Evolutionary conservation across 306 rosid species (phyloP).

Genomic region (Castanea mollissima): DNA sequence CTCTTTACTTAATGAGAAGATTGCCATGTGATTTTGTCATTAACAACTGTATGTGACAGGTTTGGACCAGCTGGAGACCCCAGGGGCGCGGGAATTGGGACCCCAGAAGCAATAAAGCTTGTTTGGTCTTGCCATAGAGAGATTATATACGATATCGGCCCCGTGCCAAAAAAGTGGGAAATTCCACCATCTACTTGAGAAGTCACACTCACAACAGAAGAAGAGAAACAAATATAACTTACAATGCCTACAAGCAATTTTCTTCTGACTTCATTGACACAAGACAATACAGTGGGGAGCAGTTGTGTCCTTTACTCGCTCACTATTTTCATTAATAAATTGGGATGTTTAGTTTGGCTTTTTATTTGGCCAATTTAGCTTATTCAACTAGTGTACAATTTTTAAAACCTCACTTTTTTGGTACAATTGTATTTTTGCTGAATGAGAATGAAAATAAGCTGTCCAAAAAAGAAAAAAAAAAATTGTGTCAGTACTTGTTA

Average conservation of each 20-base stretch:
- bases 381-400: too few species aligned
- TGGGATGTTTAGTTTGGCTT: too few species aligned
- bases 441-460: too few species aligned
- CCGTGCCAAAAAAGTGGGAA: constrained; percentile 59
- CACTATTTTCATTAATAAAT: neutral
- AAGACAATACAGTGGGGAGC: neutral
- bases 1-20: neutral
- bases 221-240: neutral
- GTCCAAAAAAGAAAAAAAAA: too few species aligned
- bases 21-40: constrained; percentile 1
- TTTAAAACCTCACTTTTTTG: too few species aligned
- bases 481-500: too few species aligned
- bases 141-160: constrained; percentile 83
- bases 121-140: constrained; percentile 99
- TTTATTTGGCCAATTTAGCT: too few species aligned
- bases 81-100: constrained; percentile 96
- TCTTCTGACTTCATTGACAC: neutral
- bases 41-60: constrained; percentile 52
- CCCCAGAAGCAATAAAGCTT: constrained; percentile 96
- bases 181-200: constrained; percentile 71
- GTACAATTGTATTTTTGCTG: too few species aligned
- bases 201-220: neutral
- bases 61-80: constrained; percentile 99
- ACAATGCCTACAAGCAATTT: constrained; percentile 6
- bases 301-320: neutral